Percentiles rank a stretch among this genome's conserved stretches.
Conservation (phyloP, 2,329 filamentous ascomycete genomes). For the Penicillium sp. region DNA sequence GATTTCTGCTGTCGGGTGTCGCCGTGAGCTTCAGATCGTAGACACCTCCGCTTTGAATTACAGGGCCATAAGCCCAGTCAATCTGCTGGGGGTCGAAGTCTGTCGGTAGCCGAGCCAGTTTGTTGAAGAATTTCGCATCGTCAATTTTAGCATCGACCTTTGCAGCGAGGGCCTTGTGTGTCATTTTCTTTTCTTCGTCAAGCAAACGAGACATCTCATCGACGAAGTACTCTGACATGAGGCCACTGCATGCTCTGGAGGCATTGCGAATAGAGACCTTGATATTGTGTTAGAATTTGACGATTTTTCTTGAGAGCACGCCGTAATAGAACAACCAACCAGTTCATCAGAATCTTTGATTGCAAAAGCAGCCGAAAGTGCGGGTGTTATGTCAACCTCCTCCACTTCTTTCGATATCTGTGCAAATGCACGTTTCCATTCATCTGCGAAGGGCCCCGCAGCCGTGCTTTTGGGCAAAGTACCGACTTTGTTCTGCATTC, state of each 20-base stretch:
- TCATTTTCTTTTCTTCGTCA: constrained; percentile 95
- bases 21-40: constrained; percentile 82
- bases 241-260: constrained; percentile 85
- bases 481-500: constrained; percentile 75
- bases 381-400: constrained; percentile 78
- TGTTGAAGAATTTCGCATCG: constrained; percentile 89
- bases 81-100: constrained; percentile 86
- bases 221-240: constrained; percentile 95
- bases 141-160: constrained; percentile 90
- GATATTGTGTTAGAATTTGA: constrained; percentile 9
- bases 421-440: constrained; percentile 83
- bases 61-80: constrained; percentile 88
- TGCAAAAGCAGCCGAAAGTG: constrained; percentile 81
- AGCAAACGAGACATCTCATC: constrained; percentile 97
- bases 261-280: constrained; percentile 87
- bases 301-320: background rate
- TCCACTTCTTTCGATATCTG: constrained; percentile 80
- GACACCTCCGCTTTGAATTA: constrained; percentile 91
- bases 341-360: constrained; percentile 95
- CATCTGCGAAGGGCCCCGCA: constrained; percentile 84
- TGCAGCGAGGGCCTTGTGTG: constrained; percentile 78
- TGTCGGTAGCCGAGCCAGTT: constrained; percentile 71
- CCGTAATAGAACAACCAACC: constrained; percentile 37
- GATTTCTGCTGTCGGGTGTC: constrained; percentile 73
- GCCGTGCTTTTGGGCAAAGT: constrained; percentile 79